Evolutionary conservation across 73 alveolate genomes (phyloP), one percentile per base, ranked within the genome.

Genomic region (Paramecium caudatum): DNA sequence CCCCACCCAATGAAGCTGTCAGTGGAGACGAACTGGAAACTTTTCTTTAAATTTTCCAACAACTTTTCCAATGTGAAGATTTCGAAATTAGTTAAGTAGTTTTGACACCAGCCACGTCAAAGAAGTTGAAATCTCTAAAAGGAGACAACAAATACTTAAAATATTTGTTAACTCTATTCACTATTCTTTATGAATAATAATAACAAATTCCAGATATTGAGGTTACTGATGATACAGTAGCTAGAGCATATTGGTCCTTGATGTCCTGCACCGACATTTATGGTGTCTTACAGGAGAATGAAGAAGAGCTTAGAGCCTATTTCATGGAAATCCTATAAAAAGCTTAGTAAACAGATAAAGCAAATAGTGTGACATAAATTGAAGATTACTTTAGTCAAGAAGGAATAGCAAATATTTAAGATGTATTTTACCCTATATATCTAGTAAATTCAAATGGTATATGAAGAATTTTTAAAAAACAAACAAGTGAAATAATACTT

Each of bases 191-290:
- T 34, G 84, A 68, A 17, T 32, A 37, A 34, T 37, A 68, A 68
- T 1, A 25, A 32, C 16, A 1, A n/a, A 32, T 32, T 15, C 17
- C 17, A 4, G 61, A 68, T 1, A 37, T 68, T 8, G 34, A 25
- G 33, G 34, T 68, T 9, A 68, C 30, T 33, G 50, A 68, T 32
- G 84, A 68, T 7, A 68, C 84, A 6, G 19, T 34, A 10, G 84
- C 47, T 17, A 68, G 84, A 68, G 84, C 50, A 4, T 68, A 32
- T 68, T 68, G 84, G 84, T 15, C 50, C 37, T 4, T 68, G 15
- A 47, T 32, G 25, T 32, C 30, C 30, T 1, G 17, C 1, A 68
- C 84, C 3, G 47, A 34, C 19, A 17, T 68, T 27, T 68, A 68
- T n/a, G 15, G 17, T 7, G 5, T 34, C 10, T 32, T 68, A 34